Evolutionary conservation across 495 filamentous ascomycete species (phyloP), one percentile per base, ranked within the genome.

Genomic region (Penicillium bovifimosum): DNA sequence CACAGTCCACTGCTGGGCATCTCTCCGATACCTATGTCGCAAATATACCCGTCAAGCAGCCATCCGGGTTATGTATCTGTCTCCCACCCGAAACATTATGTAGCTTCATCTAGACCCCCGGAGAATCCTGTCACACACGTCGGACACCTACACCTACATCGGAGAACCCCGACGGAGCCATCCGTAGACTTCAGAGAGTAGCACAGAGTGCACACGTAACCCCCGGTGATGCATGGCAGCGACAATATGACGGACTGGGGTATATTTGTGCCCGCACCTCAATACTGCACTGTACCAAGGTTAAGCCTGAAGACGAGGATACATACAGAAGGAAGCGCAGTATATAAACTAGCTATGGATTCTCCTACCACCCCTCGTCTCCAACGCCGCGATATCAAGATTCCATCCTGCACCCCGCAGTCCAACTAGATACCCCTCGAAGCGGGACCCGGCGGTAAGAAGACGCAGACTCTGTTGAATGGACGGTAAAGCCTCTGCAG

Each of bases 321-420:
- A n/a, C n/a, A n/a, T n/a, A n/a, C n/a, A n/a, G n/a, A n/a, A n/a
- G n/a, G n/a, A n/a, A n/a, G n/a, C n/a, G n/a, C n/a, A n/a, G n/a
- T n/a, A n/a, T n/a, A 24, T 24, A 24, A 2, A 24, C 6, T 40
- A 42, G 48, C 29, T 28, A 42, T 49, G 53, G 58, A 77, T 49
- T 56, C 73, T 65, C 57, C 69, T 55, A 29, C 75, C 71, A 18
- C 66, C 54, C 53, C 61, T 70, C 35, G 85, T 87, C 68, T 87
- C 84, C 52, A 88, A 69, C 11, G 77, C 79, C 40, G 70, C 69
- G 47, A 72, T 66, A 50, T 76, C 71, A 44, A 85, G 41, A 70
- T 86, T 77, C 86, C 85, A 88, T 8, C 85, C 84, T 13, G 43
- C 73, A 38, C 55, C 58, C 47, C 40, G 52, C 42, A 88, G 52